These are phyloP conservation scores for Hypoxylon sp. DNA, from an alignment of 2,329 filamentous ascomycete species.

Conservation along the genomic window DNA sequence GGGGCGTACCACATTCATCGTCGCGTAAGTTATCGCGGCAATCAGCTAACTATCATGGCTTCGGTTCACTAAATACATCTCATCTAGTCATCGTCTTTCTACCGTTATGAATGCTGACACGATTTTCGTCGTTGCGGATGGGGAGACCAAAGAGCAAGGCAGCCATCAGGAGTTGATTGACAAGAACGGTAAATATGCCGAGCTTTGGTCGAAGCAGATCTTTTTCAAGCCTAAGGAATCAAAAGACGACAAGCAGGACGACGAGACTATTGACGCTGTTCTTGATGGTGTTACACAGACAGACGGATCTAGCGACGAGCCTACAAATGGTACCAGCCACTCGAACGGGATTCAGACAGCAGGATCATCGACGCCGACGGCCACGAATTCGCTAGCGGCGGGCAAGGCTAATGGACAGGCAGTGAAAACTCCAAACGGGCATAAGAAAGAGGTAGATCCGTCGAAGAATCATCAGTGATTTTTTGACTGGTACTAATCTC, in stretches of 20 bases:
- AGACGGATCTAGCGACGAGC: conserved; percentile 29
- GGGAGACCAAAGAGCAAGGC: conserved; percentile 69
- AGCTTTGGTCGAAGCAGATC: conserved; percentile 71
- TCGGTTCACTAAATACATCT: conserved; percentile 24
- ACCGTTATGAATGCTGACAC: conserved; percentile 75
- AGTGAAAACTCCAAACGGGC: conserved; percentile 47
- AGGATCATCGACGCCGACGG: conserved; percentile 13
- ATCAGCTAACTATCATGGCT: background rate
- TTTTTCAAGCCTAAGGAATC: conserved; percentile 60
- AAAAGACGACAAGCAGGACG: conserved; percentile 38
- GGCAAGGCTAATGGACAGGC: conserved; percentile 40
- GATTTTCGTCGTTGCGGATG: conserved; percentile 71
- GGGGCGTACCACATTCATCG: conserved; percentile 71
- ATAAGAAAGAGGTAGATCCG: conserved; percentile 61
- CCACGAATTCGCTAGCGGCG: conserved; percentile 18
- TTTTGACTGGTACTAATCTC: conserved; percentile 55
- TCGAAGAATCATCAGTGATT: conserved; percentile 50
- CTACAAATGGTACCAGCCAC: conserved; percentile 14
- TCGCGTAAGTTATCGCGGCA: conserved; percentile 58
- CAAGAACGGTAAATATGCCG: conserved; percentile 67
- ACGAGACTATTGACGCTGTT: background rate
- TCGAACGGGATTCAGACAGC: conserved; percentile 20
- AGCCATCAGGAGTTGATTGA: conserved; percentile 66
- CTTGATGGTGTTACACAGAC: conserved; percentile 30
- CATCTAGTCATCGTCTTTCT: conserved; percentile 67